Conservation (phyloP, 140 eudicot species). For the Oenanthe javanica region DNA sequence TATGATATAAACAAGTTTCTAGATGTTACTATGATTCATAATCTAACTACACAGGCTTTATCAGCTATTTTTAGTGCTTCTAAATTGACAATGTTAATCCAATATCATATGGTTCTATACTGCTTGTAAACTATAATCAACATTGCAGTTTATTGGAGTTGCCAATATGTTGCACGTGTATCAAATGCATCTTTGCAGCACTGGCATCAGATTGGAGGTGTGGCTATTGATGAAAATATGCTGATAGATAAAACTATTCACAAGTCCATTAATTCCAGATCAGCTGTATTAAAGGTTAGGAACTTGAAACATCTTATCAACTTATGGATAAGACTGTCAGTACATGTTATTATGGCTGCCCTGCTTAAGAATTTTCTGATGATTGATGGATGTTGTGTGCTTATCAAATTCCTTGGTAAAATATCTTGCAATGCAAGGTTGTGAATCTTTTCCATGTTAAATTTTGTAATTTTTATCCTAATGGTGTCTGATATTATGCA, state of each 20-base stretch:
- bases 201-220: slow-evolving; percentile 95
- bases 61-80: no score
- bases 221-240: slow-evolving; percentile 50
- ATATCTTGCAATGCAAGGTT: no score
- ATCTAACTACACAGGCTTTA: not conserved
- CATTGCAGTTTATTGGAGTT: slow-evolving; percentile 82
- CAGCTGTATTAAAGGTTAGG: slow-evolving; percentile 76
- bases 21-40: no score
- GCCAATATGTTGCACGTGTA: slow-evolving; percentile 85
- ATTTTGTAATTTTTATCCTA: not conserved
- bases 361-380: not conserved
- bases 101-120: not conserved
- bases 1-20: no score
- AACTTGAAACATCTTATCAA: not conserved
- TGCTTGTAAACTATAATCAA: not conserved
- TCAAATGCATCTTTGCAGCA: slow-evolving; percentile 77
- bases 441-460: not conserved
- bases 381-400: not conserved
- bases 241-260: slow-evolving; percentile 78
- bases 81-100: not conserved
- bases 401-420: not conserved
- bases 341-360: not conserved
- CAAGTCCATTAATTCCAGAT: slow-evolving; percentile 62
- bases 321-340: not conserved
- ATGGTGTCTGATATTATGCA: not conserved